Evolutionary conservation across 1,284 basidiomycete species (phyloP).

Genomic region (Cryptococcus jaspeensis): DNA sequence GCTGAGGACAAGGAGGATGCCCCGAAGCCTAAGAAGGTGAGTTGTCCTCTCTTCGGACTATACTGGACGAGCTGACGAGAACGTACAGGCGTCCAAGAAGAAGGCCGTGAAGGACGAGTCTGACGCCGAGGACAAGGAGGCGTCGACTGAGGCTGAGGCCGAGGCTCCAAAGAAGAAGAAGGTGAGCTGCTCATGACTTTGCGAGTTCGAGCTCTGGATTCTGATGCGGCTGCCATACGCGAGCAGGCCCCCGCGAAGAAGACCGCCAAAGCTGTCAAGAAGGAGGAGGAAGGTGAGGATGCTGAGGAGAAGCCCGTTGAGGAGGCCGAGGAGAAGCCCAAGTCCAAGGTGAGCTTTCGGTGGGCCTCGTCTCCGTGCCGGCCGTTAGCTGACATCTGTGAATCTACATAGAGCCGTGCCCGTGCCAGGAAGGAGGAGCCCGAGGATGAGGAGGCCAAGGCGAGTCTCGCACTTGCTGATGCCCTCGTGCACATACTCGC

Average conservation of each 20-base stretch:
- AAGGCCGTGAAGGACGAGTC: conserved; percentile 15
- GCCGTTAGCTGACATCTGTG: not conserved
- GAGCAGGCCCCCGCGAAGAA: conserved; percentile 1
- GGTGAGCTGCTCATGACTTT: not conserved
- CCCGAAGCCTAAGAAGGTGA: conserved; percentile 4
- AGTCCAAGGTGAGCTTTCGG: conserved; percentile 10
- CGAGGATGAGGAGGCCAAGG: conserved; percentile 21
- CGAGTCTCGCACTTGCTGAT: conserved; percentile 3
- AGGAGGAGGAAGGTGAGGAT: conserved; percentile 41
- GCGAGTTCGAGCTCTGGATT: not conserved
- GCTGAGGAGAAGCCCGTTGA: conserved; percentile 21
- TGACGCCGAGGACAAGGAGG: conserved; percentile 5
- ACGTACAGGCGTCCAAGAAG: conserved; percentile 8
- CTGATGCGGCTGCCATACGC: not conserved
- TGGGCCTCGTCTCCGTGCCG: not conserved
- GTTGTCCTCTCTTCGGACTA: too few relatives aligned
- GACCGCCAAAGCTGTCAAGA: conserved; percentile 7
- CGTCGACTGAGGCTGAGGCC: too few relatives aligned
- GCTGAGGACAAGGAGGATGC: conserved; percentile 6
- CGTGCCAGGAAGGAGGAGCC: conserved; percentile 2
- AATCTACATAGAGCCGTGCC: not conserved
- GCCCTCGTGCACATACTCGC: too few relatives aligned
- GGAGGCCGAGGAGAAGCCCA: conserved; percentile 11
- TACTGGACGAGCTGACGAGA: not conserved
- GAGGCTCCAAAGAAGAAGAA: conserved; percentile 1